These are phyloP conservation scores for Suillus subalutaceus DNA, from an alignment of 768 basidiomycete genomes.

Conservation along the genomic window DNA sequence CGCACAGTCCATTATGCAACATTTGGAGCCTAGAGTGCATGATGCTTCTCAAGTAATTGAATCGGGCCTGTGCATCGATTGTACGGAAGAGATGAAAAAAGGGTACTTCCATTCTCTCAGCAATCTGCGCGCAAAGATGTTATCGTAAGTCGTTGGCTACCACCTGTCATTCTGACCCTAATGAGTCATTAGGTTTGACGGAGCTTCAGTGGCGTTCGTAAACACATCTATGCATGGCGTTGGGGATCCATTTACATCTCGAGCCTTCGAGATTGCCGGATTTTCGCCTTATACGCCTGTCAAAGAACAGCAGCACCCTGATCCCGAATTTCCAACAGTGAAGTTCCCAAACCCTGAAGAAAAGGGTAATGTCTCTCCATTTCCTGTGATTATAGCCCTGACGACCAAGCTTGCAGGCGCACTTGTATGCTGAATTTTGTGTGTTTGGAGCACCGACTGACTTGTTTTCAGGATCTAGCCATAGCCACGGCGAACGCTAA, in stretches of 20 bases:
- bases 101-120: conserved; percentile 55
- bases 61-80: conserved; percentile 54
- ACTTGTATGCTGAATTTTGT: conserved; percentile 38
- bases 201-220: conserved; percentile 57
- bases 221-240: conserved; percentile 95
- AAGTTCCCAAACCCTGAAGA: conserved; percentile 90
- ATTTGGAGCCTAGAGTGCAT: conserved; percentile 59
- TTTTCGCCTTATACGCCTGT: conserved; percentile 65
- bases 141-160: neutral
- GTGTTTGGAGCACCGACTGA: conserved; percentile 8
- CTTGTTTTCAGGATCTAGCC: conserved; percentile 63
- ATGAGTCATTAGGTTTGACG: no score
- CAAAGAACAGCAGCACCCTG: conserved; percentile 65
- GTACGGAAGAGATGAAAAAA: conserved; percentile 59
- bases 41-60: conserved; percentile 35
- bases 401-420: conserved; percentile 41
- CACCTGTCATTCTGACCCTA: conserved; percentile 18
- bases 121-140: conserved; percentile 12
- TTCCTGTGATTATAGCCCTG: conserved; percentile 12
- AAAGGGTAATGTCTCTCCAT: conserved; percentile 52
- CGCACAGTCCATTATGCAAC: conserved; percentile 59
- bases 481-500: conserved; percentile 58
- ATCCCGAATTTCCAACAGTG: conserved; percentile 87
- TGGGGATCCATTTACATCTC: conserved; percentile 61
- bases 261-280: conserved; percentile 61